Base-by-base conservation (phyloP, 768 basidiomycete genomes). In the Infundibulicybe gibba region DNA sequence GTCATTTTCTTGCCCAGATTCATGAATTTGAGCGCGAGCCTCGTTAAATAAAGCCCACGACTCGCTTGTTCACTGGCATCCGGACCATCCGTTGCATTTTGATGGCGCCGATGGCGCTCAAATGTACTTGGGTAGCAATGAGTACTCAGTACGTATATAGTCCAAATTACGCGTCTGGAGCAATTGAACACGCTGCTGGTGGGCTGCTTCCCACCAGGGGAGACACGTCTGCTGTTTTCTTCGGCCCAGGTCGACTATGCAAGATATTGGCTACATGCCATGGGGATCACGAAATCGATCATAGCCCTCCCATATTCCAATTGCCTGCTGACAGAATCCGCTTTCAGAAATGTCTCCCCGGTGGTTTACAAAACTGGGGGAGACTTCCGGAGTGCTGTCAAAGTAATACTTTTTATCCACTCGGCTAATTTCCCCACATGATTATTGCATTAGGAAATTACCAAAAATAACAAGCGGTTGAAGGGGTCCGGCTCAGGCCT, bases 231-330 rank as follows among this genome's bases (percentile, higher is more conserved):
- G 20, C 67, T 92, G 42, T 90, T 89, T 59, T 87, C 91, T 19
- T 88, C 85, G 13, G 81, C 81, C 5, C 90, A 94, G 65, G 77
- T 92, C 52, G 90, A 94, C 61, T 94, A 91, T 63, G 63, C 87
- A 15, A 74, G 88, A 43, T 91, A 92, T 62, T 94, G 86, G 85
- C 74, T 93, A 43, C 79, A 88, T 58, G 80, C 83, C 1, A 83
- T 85, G 76, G 67, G 74, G 48, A 69, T 90, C 53, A 89, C 87
- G 0, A 69, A 77, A 47, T 61, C 72, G 14, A 70, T 74, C 38
- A 76, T 92, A 35, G 82, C 89, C 14, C 66, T 94, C 19, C 90
- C 91, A 1, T 83, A 86, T 55, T 85, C 84, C 3, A 81, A 90
- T 48, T 90, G 83, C 54, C 78, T 94, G 37, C 67, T 92, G 52